These are phyloP conservation scores for Syzygium oleosum DNA, from an alignment of 345 rosid species.

Conservation along the genomic window DNA sequence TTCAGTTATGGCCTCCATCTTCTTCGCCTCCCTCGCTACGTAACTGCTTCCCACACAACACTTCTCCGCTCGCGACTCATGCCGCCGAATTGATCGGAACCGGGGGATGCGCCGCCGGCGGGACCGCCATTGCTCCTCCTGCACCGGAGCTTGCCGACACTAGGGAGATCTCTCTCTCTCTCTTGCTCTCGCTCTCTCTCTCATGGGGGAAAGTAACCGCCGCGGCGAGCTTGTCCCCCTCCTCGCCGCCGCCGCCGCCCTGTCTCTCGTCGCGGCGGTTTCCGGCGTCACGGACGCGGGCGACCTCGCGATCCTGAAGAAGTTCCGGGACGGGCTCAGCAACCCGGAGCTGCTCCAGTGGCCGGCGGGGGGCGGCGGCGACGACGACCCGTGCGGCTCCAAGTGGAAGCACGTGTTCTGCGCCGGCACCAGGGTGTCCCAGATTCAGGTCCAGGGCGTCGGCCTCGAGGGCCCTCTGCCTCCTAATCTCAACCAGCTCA, in stretches of 20 bases:
- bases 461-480: constrained; percentile 65
- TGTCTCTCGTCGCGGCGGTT: constrained; percentile 15
- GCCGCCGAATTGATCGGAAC: not conserved
- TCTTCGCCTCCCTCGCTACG: not conserved
- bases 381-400: constrained; percentile 62
- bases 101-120: not conserved
- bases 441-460: constrained; percentile 52
- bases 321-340: constrained; percentile 51
- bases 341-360: constrained; percentile 60
- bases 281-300: constrained; percentile 36
- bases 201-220: not conserved
- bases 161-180: not conserved
- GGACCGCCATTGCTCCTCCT: not conserved
- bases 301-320: constrained; percentile 41
- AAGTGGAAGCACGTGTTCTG: constrained; percentile 56
- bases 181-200: not conserved
- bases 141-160: not conserved
- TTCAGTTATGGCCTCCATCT: not conserved
- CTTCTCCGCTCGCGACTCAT: not conserved
- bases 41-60: not conserved
- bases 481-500: constrained; percentile 42
- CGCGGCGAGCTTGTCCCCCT: constrained; percentile 7
- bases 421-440: constrained; percentile 33
- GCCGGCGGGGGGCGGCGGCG: constrained; percentile 32
- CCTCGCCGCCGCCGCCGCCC: not conserved